Percentiles rank a stretch among this genome's conserved stretches.
phyloP scores from a whole-genome alignment of 2,329 filamentous ascomycete species.

The Claviceps sp. region DNA sequence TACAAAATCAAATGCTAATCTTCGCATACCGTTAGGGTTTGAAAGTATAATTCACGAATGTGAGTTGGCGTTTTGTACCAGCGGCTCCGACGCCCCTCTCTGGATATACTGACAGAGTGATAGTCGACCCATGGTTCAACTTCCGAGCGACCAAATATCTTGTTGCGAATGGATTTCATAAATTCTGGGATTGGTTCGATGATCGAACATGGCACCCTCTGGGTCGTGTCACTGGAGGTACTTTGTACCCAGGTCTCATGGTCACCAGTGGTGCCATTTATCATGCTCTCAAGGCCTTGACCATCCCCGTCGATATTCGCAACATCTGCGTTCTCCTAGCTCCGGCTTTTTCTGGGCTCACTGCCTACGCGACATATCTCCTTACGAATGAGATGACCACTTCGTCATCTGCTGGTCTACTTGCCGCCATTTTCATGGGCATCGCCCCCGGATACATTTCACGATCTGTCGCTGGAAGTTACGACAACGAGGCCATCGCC shows the following conservation, averaged over 20 bases:
- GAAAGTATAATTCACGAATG: conserved; percentile 99
- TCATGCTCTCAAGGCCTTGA: conserved; percentile 77
- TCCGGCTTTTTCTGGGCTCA: conserved; percentile 86
- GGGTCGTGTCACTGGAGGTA: conserved; percentile 93
- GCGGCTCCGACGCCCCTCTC: background rate
- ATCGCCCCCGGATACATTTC: conserved; percentile 97
- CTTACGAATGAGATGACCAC: conserved; percentile 94
- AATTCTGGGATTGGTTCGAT: conserved; percentile 99
- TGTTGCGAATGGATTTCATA: conserved; percentile 92
- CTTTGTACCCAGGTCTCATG: conserved; percentile 97
- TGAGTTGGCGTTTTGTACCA: conserved; percentile 35
- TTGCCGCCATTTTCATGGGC: conserved; percentile 93
- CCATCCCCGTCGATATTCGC: conserved; percentile 91
- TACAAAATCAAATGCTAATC: conserved; percentile 17
- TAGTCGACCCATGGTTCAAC: conserved; percentile 99
- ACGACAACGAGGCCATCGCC: conserved; percentile 98
- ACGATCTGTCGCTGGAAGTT: conserved; percentile 91
- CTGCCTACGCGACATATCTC: conserved; percentile 84
- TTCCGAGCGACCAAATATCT: conserved; percentile 97
- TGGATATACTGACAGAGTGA: conserved; percentile 14
- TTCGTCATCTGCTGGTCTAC: conserved; percentile 86
- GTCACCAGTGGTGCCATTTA: conserved; percentile 97
- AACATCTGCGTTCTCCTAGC: conserved; percentile 97
- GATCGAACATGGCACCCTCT: conserved; percentile 99
- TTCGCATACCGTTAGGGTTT: conserved; percentile 49